These are phyloP conservation scores for Ophiocordyceps camponoti-leonardi DNA, from an alignment of 2,329 filamentous ascomycete genomes.

Conservation along the genomic window DNA sequence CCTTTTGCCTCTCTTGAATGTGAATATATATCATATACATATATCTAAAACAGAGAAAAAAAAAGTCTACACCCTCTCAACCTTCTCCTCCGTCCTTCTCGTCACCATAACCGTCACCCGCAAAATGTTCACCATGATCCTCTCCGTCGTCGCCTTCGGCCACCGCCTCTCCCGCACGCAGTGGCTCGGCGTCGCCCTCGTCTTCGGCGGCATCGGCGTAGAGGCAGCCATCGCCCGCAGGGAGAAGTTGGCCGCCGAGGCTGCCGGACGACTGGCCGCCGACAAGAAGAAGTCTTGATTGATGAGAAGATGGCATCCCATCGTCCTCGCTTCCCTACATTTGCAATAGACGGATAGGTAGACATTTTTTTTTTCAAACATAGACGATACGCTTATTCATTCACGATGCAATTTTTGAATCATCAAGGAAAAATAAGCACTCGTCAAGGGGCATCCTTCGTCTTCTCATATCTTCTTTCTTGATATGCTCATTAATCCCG, in stretches of 20 bases:
- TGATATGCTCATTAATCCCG: not conserved
- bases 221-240: conserved; percentile 66
- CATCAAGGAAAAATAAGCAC: not conserved
- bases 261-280: conserved; percentile 29
- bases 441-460: not conserved
- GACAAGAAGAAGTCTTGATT: conserved; percentile 14
- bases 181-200: conserved; percentile 79
- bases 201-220: conserved; percentile 89
- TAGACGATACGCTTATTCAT: not conserved
- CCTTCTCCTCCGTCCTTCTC: conserved; percentile 79
- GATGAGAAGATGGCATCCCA: not conserved
- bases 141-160: conserved; percentile 88
- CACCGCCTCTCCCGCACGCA: conserved; percentile 78
- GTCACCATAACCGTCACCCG: conserved; percentile 94
- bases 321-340: not conserved
- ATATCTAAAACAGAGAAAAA: not conserved
- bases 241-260: conserved; percentile 72
- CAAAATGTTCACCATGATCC: conserved; percentile 98
- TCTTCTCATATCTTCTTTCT: not conserved
- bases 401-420: not conserved
- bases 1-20: not conserved
- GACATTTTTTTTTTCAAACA: not conserved
- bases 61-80: conserved; percentile 72
- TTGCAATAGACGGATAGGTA: not conserved
- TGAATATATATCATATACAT: not conserved